phyloP scores from a whole-genome alignment of 73 alveolate species.

The Durusdinium trenchii region DNA sequence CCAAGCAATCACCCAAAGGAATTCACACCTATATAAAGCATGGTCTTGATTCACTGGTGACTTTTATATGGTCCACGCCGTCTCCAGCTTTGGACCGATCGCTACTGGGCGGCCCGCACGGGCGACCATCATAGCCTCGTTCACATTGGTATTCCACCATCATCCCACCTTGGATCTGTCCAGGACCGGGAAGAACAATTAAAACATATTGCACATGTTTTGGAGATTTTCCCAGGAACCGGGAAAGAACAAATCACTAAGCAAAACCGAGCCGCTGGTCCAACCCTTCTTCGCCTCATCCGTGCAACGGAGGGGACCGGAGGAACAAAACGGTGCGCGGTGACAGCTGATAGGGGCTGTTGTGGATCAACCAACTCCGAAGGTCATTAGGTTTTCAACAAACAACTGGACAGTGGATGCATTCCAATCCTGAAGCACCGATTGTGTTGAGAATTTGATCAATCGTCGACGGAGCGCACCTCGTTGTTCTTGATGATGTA shows the following conservation, averaged over 20 bases:
- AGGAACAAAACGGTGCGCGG: too few relatives aligned
- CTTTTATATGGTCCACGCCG: background rate
- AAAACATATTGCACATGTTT: background rate
- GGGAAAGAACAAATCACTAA: background rate
- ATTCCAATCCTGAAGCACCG: background rate
- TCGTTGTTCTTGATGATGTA: slow-evolving; percentile 10
- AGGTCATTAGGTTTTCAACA: background rate
- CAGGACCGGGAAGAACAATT: background rate
- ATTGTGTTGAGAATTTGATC: background rate
- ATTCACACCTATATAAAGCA: too few relatives aligned
- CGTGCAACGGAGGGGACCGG: too few relatives aligned
- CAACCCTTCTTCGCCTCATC: background rate
- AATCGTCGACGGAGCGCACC: background rate
- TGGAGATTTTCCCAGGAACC: background rate
- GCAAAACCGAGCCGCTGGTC: slow-evolving; percentile 12
- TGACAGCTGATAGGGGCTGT: too few relatives aligned
- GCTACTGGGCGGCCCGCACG: background rate
- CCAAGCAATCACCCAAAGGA: background rate
- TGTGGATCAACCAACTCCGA: background rate
- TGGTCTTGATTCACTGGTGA: too few relatives aligned
- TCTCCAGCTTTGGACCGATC: background rate
- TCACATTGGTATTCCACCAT: slow-evolving; percentile 36
- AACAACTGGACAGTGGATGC: background rate
- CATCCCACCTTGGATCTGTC: background rate
- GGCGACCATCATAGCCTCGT: slow-evolving; percentile 37